Evolutionary conservation across 192 early-diverging fungal species (phyloP), one percentile per base, ranked within the genome.

Genomic region (Podila epigama): DNA sequence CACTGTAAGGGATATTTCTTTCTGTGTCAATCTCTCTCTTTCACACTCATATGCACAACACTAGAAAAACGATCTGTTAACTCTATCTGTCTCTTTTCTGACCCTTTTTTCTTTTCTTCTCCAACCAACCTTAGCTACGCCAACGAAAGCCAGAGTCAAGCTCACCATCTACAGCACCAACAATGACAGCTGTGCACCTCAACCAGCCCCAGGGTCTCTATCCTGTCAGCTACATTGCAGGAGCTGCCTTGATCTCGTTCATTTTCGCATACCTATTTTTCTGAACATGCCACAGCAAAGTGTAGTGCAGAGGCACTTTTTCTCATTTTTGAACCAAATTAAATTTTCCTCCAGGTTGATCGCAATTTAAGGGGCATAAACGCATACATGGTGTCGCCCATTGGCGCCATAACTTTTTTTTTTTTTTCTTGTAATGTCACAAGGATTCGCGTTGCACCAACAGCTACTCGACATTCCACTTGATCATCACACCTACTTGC

Each of bases 231-330:
- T 75, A 75, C 36, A 64, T 75, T 20, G 65, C 48, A 22, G 72
- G 65, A 40, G 72, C 72, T 9, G 72, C 72, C 1, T 16, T 68
- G 41, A 36, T 63, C 31, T 59, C 72, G 2, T 75, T 75, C 34
- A 53, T 75, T 20, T 56, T 75, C 32, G 58, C 53, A 41, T 68
- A 68, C 44, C 65, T 75, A 44, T 75, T 75, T 39, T 75, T 75
- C 29, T 75, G 53, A 27, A 52, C 33, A 51, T 10, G 36, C 39
- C 20, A n/a, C n/a, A n/a, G n/a, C n/a, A n/a, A n/a, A n/a, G n/a
- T n/a, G n/a, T n/a, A n/a, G n/a, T n/a, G n/a, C n/a, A n/a, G n/a
- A n/a, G n/a, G n/a, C n/a, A n/a, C n/a, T n/a, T n/a, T n/a, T n/a
- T n/a, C n/a, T n/a, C n/a, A n/a, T n/a, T n/a, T n/a, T n/a, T n/a